phyloP scores from a whole-genome alignment of 345 rosid species.

The Camelina sativa region DNA sequence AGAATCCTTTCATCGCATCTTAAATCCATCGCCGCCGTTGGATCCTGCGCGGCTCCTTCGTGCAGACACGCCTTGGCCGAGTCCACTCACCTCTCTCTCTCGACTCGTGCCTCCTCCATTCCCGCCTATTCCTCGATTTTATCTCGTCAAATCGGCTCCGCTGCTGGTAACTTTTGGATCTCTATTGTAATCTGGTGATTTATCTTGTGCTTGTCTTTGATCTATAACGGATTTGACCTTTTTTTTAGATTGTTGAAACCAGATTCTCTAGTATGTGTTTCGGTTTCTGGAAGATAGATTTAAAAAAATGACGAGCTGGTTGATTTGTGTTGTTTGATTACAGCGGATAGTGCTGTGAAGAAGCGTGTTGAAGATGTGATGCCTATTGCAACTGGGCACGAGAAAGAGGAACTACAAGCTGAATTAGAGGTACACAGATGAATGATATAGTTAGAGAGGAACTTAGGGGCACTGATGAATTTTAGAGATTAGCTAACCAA shows the following conservation, averaged over 20 bases:
- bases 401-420: constrained; percentile 74
- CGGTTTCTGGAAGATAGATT: neutral
- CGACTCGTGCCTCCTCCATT: constrained; percentile 34
- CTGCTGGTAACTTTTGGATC: constrained; percentile 47
- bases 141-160: constrained; percentile 51
- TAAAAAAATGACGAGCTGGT: neutral
- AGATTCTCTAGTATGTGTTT: neutral
- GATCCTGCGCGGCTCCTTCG: neutral
- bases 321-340: constrained; percentile 31
- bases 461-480: no score
- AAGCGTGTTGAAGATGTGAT: constrained; percentile 64
- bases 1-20: constrained; percentile 43
- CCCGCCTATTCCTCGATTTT: constrained; percentile 30
- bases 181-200: neutral
- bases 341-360: constrained; percentile 56
- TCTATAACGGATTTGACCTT: neutral
- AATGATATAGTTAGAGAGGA: neutral
- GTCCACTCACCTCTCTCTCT: constrained; percentile 29
- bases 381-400: constrained; percentile 85
- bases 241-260: neutral
- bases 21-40: constrained; percentile 24
- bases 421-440: constrained; percentile 56
- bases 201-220: neutral
- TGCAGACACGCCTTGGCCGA: constrained; percentile 10
- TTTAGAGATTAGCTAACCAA: neutral